A percentile compares a stretch with the other conserved stretches of the same genome.
Evolutionary conservation across 2,329 filamentous ascomycete genomes (phyloP).

Genomic region (Ophidiomyces ophidiicola): DNA sequence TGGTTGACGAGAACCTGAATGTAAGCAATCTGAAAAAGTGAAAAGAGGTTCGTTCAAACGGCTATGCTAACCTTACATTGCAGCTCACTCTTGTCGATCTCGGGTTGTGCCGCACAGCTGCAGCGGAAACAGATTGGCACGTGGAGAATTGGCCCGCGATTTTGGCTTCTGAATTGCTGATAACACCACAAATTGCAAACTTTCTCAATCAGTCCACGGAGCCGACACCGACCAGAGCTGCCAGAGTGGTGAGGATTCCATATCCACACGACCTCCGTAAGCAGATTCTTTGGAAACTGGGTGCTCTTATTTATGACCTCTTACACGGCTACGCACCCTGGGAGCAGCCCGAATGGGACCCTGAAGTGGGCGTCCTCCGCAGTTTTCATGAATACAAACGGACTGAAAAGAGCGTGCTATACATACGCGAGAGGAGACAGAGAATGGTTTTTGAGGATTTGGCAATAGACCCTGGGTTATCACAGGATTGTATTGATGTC

Average conservation of each 20-base stretch:
- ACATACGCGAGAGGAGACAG: conserved; percentile 15
- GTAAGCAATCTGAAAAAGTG: conserved; percentile 13
- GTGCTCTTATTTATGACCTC: conserved; percentile 21
- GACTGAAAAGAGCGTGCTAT: not conserved
- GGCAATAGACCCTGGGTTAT: conserved; percentile 20
- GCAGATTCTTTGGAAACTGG: conserved; percentile 21
- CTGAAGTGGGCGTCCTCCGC: conserved; percentile 4
- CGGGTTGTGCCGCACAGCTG: conserved; percentile 17
- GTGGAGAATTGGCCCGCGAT: conserved; percentile 7
- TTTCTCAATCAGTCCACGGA: conserved; percentile 11
- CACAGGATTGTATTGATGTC: conserved; percentile 25
- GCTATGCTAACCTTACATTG: not conserved
- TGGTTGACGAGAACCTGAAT: conserved; percentile 22
- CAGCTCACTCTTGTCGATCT: conserved; percentile 23
- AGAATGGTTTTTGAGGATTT: conserved; percentile 22
- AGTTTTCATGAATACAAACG: conserved; percentile 5
- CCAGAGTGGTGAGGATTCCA: not conserved
- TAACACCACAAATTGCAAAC: conserved; percentile 21
- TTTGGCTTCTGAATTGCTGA: conserved; percentile 21
- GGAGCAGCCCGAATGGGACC: conserved; percentile 19
- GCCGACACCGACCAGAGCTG: not conserved
- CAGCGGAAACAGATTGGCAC: conserved; percentile 6
- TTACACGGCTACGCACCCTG: conserved; percentile 26
- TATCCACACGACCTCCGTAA: conserved; percentile 17
- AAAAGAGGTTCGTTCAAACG: not conserved